Evolutionary conservation across 495 filamentous ascomycete genomes (phyloP), one percentile per base, ranked within the genome.

Genomic region (Aspergillus incahuasiensis): DNA sequence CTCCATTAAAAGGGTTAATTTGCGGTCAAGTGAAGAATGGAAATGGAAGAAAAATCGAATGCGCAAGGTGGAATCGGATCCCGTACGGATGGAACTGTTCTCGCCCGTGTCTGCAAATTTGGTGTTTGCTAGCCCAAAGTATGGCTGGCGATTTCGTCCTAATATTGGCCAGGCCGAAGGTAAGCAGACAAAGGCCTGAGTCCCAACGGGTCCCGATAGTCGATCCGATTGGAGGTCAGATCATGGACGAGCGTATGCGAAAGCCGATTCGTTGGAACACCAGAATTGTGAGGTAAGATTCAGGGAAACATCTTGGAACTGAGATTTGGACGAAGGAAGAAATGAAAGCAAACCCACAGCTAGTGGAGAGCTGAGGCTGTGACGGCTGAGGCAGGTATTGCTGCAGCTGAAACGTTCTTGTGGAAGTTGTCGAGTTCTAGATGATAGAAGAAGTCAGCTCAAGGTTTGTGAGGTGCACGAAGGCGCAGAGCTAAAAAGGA

Each of bases 361-460:
- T 41, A 4, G 38, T 34, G 24, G 39, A 21, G 18, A 15, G 54
- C 40, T 56, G 54, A 45, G 16, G 19, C 55, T 54, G 51, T 51
- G 54, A 55, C 30, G 16, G 49, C 8, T 47, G 50, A 55, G 45
- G 53, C 62, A 59, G 49, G 48, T 46, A 40, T 41, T 32, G 22
- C 54, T 62, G 54, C 54, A 55, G 52, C 46, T 48, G 47, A 11
- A 44, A 42, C 46, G 46, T 56, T 50, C 39, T 38, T 11, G 4
- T 18, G 25, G 21, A 56, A 22, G 41, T 3, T 44, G 22, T 58
- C 38, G 19, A 47, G 16, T 41, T 42, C 44, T 55, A 48, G 21
- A 18, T 28, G 41, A 15, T 25, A n/a, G 24, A 43, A 38, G 13
- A 34, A 24, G 46, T 49, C 21, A 56, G 46, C 38, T 38, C n/a